Conservation (phyloP, 2,329 filamentous ascomycete genomes). For the Aspergillus novofumigatus region DNA sequence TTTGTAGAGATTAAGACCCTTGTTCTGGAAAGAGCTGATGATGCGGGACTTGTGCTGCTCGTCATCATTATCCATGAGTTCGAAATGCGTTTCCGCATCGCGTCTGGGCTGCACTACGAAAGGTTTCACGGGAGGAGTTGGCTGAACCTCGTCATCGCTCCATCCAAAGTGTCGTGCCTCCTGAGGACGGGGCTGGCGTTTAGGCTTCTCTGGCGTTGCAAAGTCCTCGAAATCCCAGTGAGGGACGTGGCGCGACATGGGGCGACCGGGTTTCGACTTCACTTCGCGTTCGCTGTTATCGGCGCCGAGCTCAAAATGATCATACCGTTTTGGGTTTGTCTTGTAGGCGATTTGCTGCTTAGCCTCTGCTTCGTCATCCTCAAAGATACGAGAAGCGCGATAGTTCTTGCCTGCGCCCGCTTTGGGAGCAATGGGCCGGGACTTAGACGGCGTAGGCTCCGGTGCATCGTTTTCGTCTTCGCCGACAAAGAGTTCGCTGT, state of each 20-base stretch:
- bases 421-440: slow-evolving; percentile 49
- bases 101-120: slow-evolving; percentile 66
- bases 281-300: slow-evolving; percentile 27
- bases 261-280: slow-evolving; percentile 23
- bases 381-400: slow-evolving; percentile 61
- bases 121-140: slow-evolving; percentile 47
- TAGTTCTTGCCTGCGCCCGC: slow-evolving; percentile 58
- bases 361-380: slow-evolving; percentile 51
- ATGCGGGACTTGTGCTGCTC: slow-evolving; percentile 44
- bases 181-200: slow-evolving; percentile 60
- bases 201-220: slow-evolving; percentile 71
- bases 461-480: slow-evolving; percentile 34
- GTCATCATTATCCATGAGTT: slow-evolving; percentile 73
- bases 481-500: slow-evolving; percentile 64
- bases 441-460: slow-evolving; percentile 25
- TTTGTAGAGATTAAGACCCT: slow-evolving; percentile 68
- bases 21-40: slow-evolving; percentile 57
- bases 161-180: slow-evolving; percentile 73
- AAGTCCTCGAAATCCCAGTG: slow-evolving; percentile 92
- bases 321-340: slow-evolving; percentile 73
- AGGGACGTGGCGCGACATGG: slow-evolving; percentile 53
- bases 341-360: slow-evolving; percentile 46
- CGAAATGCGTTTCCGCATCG: slow-evolving; percentile 78
- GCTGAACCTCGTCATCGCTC: slow-evolving; percentile 56
- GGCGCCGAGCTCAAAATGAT: slow-evolving; percentile 52